Evolutionary conservation across 2,329 filamentous ascomycete genomes (phyloP).

Genomic region (Aspergillus ruber): DNA sequence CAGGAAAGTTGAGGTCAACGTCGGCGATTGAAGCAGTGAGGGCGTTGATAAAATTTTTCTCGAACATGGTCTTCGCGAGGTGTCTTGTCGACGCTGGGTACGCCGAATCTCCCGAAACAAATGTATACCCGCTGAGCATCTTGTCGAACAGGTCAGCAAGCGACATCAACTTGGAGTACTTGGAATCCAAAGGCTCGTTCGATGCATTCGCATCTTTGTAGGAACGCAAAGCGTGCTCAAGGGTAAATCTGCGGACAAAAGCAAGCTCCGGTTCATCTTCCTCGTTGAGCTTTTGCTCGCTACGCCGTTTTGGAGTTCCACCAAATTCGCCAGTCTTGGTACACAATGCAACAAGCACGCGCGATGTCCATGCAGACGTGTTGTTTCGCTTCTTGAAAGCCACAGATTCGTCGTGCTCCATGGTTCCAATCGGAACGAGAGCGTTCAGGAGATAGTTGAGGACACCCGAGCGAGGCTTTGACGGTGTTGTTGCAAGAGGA

Average conservation of each 20-base stretch:
- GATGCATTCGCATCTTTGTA: slow-evolving; percentile 82
- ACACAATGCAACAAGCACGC: slow-evolving; percentile 78
- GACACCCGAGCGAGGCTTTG: slow-evolving; percentile 86
- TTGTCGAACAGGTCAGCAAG: slow-evolving; percentile 88
- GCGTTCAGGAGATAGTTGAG: slow-evolving; percentile 89
- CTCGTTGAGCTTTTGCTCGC: slow-evolving; percentile 26
- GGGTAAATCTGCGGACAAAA: slow-evolving; percentile 88
- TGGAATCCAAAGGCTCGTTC: slow-evolving; percentile 71
- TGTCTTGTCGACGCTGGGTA: slow-evolving; percentile 64
- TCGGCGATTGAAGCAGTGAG: slow-evolving; percentile 90
- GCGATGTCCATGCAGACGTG: slow-evolving; percentile 79
- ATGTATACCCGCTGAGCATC: slow-evolving; percentile 78
- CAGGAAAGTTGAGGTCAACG: slow-evolving; percentile 89
- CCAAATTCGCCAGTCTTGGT: slow-evolving; percentile 77
- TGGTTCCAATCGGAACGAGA: slow-evolving; percentile 60
- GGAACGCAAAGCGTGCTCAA: slow-evolving; percentile 85
- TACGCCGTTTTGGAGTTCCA: slow-evolving; percentile 51
- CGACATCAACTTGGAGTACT: slow-evolving; percentile 81
- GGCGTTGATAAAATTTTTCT: slow-evolving; percentile 88
- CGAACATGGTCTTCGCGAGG: slow-evolving; percentile 91
- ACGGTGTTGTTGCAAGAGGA: slow-evolving; percentile 74
- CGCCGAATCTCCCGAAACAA: slow-evolving; percentile 46
- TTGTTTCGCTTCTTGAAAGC: slow-evolving; percentile 75
- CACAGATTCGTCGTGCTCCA: slow-evolving; percentile 67
- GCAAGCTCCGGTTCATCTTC: slow-evolving; percentile 52